Base-by-base conservation (phyloP, 805 yeast species). In the Wickerhamomyces xylosicus region DNA sequence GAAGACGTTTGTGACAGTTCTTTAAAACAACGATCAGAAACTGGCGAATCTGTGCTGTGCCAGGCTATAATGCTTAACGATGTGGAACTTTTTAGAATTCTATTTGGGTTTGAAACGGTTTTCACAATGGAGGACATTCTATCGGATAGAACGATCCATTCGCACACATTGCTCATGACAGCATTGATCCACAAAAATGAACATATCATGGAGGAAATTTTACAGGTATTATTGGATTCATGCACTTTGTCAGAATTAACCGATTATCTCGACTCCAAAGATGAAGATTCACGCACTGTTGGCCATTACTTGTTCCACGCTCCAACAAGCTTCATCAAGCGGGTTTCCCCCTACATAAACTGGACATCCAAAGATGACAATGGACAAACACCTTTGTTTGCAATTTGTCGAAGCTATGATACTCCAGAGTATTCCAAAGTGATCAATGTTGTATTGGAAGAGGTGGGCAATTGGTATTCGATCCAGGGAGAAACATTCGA, bases 381-480 rank as follows among this genome's bases (percentile, higher is more conserved):
- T 42, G 74, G 79, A 0, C 85, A 83, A 48, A 85, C 97, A 0
- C 94, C 97, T 0, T 60, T 90, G 9, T 75, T 82, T 57, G 71
- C 85, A 2, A 59, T 85, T 3, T 77, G 85, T 46, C 62, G 95
- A 39, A 76, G 87, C 46, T 89, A 89, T 57, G 96, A 87, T 54
- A 87, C 83, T 46, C 61, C 72, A 0, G 58, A 75, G 27, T 89
- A 87, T 55, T 53, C 63, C 2, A 51, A 52, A 3, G 52, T 85
- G 48, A 59, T 85, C 5, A 36, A 47, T 15, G 57, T 52, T 11
- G 74, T 77, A 0, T 67, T 81, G 38, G 45, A 52, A 1, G 59
- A 67, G 14, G 75, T 72, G 0, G 45, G 51, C 3, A 46, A 53
- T 19, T 73, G 78, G 71, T 71, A 71, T 40, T 20, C 33, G 5